A percentile compares a stretch with the other conserved stretches of the same genome.
Evolutionary conservation across 2,329 filamentous ascomycete genomes (phyloP).

Genomic region (Pleoardoris graminearum): DNA sequence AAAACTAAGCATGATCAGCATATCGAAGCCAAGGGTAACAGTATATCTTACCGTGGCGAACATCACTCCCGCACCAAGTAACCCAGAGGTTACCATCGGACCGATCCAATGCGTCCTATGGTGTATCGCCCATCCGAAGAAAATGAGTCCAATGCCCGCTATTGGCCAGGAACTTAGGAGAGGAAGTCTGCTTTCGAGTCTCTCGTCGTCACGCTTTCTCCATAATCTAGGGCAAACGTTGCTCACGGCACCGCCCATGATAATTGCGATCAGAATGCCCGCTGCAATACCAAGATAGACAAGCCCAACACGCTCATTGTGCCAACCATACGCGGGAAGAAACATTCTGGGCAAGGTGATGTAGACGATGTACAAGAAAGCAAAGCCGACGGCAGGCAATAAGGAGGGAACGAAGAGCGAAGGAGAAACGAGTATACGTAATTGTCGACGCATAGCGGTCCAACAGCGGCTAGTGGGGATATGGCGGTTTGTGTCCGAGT

Average conservation of each 20-base stretch:
- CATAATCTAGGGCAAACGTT: slow-evolving; percentile 28
- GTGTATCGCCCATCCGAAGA: slow-evolving; percentile 17
- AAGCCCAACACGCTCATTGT: slow-evolving; percentile 7
- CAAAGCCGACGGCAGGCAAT: slow-evolving; percentile 28
- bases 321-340: slow-evolving; percentile 15
- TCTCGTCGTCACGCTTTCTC: slow-evolving; percentile 15
- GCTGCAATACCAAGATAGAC: slow-evolving; percentile 39
- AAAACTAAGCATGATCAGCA: neutral
- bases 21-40: too few species aligned
- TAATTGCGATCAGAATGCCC: slow-evolving; percentile 54
- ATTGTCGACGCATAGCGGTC: slow-evolving; percentile 52
- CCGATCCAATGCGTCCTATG: slow-evolving; percentile 18
- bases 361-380: slow-evolving; percentile 30
- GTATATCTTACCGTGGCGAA: slow-evolving; percentile 10
- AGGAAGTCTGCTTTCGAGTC: slow-evolving; percentile 19
- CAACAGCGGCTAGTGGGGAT: slow-evolving; percentile 22
- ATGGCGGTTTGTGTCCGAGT: neutral
- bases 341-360: slow-evolving; percentile 22
- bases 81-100: slow-evolving; percentile 52
- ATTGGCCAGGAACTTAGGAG: slow-evolving; percentile 12
- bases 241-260: slow-evolving; percentile 28
- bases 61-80: slow-evolving; percentile 46
- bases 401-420: slow-evolving; percentile 51
- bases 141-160: slow-evolving; percentile 33
- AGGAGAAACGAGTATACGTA: slow-evolving; percentile 58